A percentile compares a stretch with the other conserved stretches of the same genome.
phyloP scores from a whole-genome alignment of 2,329 filamentous ascomycete species.

The Hypoxylon sp. region DNA sequence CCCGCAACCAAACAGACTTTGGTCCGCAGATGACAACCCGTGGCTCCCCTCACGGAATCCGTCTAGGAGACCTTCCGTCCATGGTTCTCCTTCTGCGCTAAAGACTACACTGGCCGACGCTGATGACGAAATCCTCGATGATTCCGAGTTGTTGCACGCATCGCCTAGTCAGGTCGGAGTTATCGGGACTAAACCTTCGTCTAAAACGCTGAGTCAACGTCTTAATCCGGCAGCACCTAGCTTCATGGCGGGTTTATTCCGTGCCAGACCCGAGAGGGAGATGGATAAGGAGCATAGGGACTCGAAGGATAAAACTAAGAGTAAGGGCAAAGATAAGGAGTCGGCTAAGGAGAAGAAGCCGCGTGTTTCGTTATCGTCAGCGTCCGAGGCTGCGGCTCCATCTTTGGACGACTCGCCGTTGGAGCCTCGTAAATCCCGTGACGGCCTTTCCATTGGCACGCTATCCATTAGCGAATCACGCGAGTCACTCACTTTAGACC shows the following conservation, averaged over 20 bases:
- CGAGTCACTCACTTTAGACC: slow-evolving; percentile 71
- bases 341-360: slow-evolving; percentile 60
- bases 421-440: slow-evolving; percentile 69
- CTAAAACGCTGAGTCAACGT: slow-evolving; percentile 69
- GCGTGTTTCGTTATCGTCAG: slow-evolving; percentile 57
- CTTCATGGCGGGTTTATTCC: slow-evolving; percentile 82
- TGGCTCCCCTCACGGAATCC: slow-evolving; percentile 73
- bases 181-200: slow-evolving; percentile 82
- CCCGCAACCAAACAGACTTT: slow-evolving; percentile 70
- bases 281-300: slow-evolving; percentile 57
- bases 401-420: slow-evolving; percentile 66
- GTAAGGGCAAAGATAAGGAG: slow-evolving; percentile 60
- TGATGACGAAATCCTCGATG: slow-evolving; percentile 75
- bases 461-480: slow-evolving; percentile 73
- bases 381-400: slow-evolving; percentile 57
- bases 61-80: slow-evolving; percentile 85
- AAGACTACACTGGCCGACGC: slow-evolving; percentile 74
- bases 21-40: slow-evolving; percentile 71
- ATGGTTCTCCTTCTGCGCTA: slow-evolving; percentile 77
- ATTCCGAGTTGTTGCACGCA: slow-evolving; percentile 68
- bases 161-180: slow-evolving; percentile 74
- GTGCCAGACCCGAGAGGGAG: slow-evolving; percentile 57
- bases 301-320: slow-evolving; percentile 56
- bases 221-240: slow-evolving; percentile 92
- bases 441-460: slow-evolving; percentile 71